Percentiles rank a stretch among this genome's conserved stretches.
Conservation (phyloP, 2,329 filamentous ascomycete genomes). For the Xylaria arbuscula region DNA sequence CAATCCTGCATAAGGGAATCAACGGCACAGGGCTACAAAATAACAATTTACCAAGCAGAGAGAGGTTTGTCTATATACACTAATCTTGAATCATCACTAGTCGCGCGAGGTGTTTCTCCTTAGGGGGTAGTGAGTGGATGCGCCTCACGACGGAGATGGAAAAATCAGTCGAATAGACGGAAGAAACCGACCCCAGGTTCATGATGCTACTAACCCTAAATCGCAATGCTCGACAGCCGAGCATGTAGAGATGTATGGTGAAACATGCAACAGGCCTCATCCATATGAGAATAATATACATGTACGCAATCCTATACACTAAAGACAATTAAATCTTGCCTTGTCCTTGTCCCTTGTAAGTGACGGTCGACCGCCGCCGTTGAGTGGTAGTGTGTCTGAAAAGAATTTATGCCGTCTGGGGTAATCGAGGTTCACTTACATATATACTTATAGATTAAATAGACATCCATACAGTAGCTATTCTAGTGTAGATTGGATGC, state of each 20-base stretch:
- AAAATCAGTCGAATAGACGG: slow-evolving; percentile 20
- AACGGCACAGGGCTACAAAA: background rate
- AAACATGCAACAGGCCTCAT: slow-evolving; percentile 31
- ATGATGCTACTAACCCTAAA: slow-evolving; percentile 20
- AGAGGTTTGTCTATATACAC: background rate
- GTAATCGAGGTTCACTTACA: background rate
- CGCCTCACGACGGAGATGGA: slow-evolving; percentile 22
- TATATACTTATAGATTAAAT: background rate
- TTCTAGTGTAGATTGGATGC: background rate
- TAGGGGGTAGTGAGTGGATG: slow-evolving; percentile 6
- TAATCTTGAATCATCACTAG: background rate
- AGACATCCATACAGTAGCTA: background rate
- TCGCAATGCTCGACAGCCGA: slow-evolving; percentile 29
- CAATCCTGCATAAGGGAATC: slow-evolving; percentile 4
- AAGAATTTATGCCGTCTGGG: slow-evolving; percentile 11
- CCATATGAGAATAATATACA: slow-evolving; percentile 13
- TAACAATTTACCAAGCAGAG: too few relatives aligned
- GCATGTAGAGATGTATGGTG: slow-evolving; percentile 22
- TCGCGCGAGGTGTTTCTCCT: slow-evolving; percentile 9
- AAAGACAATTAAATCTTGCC: background rate
- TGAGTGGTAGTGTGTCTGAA: slow-evolving; percentile 25
- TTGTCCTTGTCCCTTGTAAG: background rate
- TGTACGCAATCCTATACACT: background rate
- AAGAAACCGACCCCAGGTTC: slow-evolving; percentile 36
- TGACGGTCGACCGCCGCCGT: background rate